Base-by-base conservation (phyloP, 495 filamentous ascomycete species). In the Delitschia confertaspora region DNA sequence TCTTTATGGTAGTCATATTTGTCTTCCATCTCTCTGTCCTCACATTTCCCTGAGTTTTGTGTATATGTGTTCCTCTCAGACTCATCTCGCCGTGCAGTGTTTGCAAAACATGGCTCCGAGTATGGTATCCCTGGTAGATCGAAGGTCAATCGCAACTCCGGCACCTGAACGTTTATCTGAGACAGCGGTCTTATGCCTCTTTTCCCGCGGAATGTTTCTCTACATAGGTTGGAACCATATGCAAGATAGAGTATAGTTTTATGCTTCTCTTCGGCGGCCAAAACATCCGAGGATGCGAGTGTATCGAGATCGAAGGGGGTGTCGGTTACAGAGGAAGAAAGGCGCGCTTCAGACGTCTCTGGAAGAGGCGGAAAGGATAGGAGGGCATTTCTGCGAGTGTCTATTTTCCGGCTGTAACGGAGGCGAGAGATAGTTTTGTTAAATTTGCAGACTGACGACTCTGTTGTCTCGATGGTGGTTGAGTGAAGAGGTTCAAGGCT, bases 61-160 rank as follows among this genome's bases (percentile, higher is more conserved):
- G 42, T 33, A 22, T 43, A 16, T 11, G 45, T 38, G 38, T 56
- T n/a, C n/a, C n/a, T n/a, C 25, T 19, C 21, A 0, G 13, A 31
- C 2, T 61, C 33, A 53, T 78, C 68, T 32, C 79, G 73, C 24
- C 70, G 69, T 24, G 68, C 68, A 1, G 82, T 82, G 53, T 91
- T 93, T 23, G 88, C 88, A 60, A 96, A 94, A 59, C 89, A 91
- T 0, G 91, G 91, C 62, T 98, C 91, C 8, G 61, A 49, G 64
- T 95, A 98, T 0, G 91, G 83, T 6, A 96, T 55, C 0, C 86
- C 88, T 0, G 88, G 75, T 0, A 96, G 73, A 60, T 93, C 79
- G 60, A 98, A 95, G 5, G 78, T 81, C 23, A 98, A 65, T 24
- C 69, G 66, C 14, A 95, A 74, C 3, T 71, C 67, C 0, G 91